Conservation (phyloP, 2,329 filamentous ascomycete genomes). For the Penicillium hesseltinei region DNA sequence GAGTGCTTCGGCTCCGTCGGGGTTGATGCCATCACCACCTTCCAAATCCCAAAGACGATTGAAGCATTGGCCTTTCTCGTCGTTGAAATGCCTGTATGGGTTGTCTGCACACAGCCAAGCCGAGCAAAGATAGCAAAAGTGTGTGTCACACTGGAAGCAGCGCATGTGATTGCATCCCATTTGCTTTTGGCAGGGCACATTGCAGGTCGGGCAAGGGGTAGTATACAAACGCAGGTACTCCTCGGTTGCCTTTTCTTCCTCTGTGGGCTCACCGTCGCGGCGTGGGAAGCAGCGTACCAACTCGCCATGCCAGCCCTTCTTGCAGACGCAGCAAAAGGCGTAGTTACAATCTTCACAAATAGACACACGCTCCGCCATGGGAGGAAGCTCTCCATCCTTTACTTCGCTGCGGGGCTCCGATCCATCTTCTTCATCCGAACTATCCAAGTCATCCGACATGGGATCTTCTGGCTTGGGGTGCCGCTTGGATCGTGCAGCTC, state of each 20-base stretch:
- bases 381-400: slow-evolving; percentile 43
- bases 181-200: slow-evolving; percentile 80
- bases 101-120: slow-evolving; percentile 79
- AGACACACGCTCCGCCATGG: slow-evolving; percentile 65
- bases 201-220: slow-evolving; percentile 85
- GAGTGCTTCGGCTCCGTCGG: slow-evolving; percentile 41
- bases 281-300: slow-evolving; percentile 69
- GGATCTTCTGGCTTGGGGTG: slow-evolving; percentile 69
- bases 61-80: slow-evolving; percentile 67
- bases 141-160: slow-evolving; percentile 82
- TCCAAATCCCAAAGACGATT: slow-evolving; percentile 89
- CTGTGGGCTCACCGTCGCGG: slow-evolving; percentile 66
- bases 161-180: slow-evolving; percentile 97
- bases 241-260: slow-evolving; percentile 80
- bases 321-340: slow-evolving; percentile 78
- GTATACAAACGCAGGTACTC: slow-evolving; percentile 81
- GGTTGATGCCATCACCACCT: slow-evolving; percentile 64
- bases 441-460: slow-evolving; percentile 51
- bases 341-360: slow-evolving; percentile 87
- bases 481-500: slow-evolving; percentile 73
- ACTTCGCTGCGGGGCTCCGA: slow-evolving; percentile 34
- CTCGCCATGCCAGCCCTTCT: slow-evolving; percentile 89
- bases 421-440: slow-evolving; percentile 53
- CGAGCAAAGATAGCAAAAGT: slow-evolving; percentile 94
- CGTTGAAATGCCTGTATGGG: slow-evolving; percentile 87